phyloP scores from a whole-genome alignment of 2,329 filamentous ascomycete species.

The Fusarium bactridioides region DNA sequence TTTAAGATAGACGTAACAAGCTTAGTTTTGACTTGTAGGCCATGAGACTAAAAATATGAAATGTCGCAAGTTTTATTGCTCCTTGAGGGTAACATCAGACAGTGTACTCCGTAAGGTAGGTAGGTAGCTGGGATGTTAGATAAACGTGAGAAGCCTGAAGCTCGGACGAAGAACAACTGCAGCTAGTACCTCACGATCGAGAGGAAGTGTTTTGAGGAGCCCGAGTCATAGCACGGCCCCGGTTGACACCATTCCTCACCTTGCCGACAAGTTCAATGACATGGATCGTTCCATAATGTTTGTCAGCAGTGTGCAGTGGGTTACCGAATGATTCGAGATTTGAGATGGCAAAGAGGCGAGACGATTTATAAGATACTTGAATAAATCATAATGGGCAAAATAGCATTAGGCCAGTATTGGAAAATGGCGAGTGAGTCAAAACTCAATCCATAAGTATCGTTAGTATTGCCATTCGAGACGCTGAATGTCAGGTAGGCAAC shows the following conservation, averaged over 20 bases:
- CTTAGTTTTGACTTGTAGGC: background rate
- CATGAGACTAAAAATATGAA: background rate
- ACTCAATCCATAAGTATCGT: background rate
- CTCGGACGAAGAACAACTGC: background rate
- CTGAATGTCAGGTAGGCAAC: slow-evolving; percentile 8
- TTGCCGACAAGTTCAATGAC: slow-evolving; percentile 2
- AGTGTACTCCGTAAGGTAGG: background rate
- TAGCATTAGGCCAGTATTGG: background rate
- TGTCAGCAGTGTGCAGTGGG: slow-evolving; percentile 2
- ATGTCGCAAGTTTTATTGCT: background rate
- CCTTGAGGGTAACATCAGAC: too few species aligned
- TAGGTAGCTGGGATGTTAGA: background rate
- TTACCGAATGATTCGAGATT: background rate
- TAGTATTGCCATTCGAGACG: background rate
- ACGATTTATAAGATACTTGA: background rate
- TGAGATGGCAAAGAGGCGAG: slow-evolving; percentile 10
- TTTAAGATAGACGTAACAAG: background rate
- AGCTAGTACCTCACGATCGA: background rate
- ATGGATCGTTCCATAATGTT: slow-evolving; percentile 4
- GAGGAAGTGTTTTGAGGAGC: slow-evolving; percentile 5
- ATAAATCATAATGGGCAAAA: background rate
- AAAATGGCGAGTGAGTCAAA: slow-evolving; percentile 5
- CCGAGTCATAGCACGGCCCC: background rate
- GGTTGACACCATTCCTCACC: background rate
- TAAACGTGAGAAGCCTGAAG: background rate